A percentile compares a stretch with the other conserved stretches of the same genome.
Evolutionary conservation across 495 filamentous ascomycete species (phyloP).

Genomic region (Thozetella sp.): DNA sequence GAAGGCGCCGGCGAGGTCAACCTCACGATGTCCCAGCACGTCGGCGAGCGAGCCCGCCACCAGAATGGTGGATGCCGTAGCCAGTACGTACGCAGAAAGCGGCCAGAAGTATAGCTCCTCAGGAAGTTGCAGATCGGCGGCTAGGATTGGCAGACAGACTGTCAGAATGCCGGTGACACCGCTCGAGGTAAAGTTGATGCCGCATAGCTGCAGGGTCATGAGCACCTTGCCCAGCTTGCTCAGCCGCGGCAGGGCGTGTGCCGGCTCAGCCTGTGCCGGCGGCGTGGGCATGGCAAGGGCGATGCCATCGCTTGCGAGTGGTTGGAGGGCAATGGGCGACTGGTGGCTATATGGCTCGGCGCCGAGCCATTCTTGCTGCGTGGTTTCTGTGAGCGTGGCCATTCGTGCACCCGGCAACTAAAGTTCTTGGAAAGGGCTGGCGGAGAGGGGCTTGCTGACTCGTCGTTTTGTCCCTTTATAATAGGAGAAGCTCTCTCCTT

Average conservation of each 20-base stretch:
- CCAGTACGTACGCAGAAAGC: slow-evolving; percentile 43
- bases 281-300: no score
- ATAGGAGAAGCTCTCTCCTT: no score
- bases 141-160: slow-evolving; percentile 53
- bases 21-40: slow-evolving; percentile 43
- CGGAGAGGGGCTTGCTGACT: no score
- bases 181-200: slow-evolving; percentile 37
- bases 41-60: slow-evolving; percentile 52
- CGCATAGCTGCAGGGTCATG: slow-evolving; percentile 22
- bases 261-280: no score
- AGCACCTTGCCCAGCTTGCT: background rate
- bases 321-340: no score
- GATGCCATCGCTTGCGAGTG: no score
- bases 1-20: slow-evolving; percentile 45
- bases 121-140: slow-evolving; percentile 38
- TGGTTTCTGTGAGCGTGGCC: no score
- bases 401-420: no score
- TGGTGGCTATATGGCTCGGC: no score
- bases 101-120: slow-evolving; percentile 50
- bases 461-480: no score
- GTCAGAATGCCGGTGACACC: slow-evolving; percentile 45
- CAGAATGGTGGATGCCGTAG: slow-evolving; percentile 47
- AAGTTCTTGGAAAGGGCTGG: no score
- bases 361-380: no score
- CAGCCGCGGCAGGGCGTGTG: background rate